Conservation (phyloP, 2,329 filamentous ascomycete genomes). For the Penicillium sp. region DNA sequence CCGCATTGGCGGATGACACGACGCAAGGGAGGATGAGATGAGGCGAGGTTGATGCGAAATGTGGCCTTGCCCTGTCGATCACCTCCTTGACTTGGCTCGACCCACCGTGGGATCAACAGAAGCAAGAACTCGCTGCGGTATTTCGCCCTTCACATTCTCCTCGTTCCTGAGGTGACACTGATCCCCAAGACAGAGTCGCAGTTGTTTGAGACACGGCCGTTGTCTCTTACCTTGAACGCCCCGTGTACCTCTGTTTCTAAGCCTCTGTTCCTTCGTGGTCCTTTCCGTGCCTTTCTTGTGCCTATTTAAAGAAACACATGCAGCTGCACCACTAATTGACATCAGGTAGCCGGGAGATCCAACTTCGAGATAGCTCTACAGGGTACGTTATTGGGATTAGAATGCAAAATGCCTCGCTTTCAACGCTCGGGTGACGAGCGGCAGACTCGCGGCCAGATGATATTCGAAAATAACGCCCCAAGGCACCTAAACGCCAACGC, state of each 20-base stretch:
- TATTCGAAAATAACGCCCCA: not conserved
- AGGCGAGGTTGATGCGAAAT: constrained; percentile 5
- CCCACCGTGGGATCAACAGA: not conserved
- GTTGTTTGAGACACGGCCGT: not conserved
- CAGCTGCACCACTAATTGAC: too few relatives aligned
- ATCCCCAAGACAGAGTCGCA: not conserved
- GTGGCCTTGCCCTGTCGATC: constrained; percentile 18
- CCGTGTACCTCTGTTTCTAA: too few relatives aligned
- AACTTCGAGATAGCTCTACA: not conserved
- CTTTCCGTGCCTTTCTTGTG: not conserved
- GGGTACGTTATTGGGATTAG: not conserved
- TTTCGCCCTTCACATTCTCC: not conserved
- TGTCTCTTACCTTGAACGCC: not conserved
- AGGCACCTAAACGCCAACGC: not conserved
- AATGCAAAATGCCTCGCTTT: not conserved
- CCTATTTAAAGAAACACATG: not conserved
- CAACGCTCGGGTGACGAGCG: not conserved
- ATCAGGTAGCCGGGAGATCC: not conserved
- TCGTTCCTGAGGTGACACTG: not conserved
- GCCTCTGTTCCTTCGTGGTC: not conserved
- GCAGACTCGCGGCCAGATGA: not conserved
- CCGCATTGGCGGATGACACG: constrained; percentile 4
- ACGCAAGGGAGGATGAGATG: constrained; percentile 14
- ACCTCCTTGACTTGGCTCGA: not conserved
- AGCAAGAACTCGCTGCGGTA: too few relatives aligned